phyloP scores from a whole-genome alignment of 2,329 filamentous ascomycete genomes.

The Hortaea sp. region DNA sequence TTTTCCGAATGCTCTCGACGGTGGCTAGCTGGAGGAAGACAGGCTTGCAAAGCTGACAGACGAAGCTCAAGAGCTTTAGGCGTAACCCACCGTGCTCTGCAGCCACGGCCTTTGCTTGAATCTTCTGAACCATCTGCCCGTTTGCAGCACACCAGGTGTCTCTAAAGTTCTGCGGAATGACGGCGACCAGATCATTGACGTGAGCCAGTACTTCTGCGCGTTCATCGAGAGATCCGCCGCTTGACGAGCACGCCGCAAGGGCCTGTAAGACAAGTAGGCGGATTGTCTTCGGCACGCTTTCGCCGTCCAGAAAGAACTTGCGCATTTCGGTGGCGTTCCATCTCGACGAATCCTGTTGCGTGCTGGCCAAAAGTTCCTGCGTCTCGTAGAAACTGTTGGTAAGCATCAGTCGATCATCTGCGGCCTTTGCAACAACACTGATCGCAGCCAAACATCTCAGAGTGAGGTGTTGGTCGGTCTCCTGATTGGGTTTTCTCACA shows the following conservation, averaged over 20 bases:
- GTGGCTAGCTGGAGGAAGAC: constrained; percentile 13
- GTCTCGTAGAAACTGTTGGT: constrained; percentile 19
- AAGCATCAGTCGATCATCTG: constrained; percentile 12
- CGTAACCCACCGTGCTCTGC: constrained; percentile 10
- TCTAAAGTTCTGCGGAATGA: constrained; percentile 17
- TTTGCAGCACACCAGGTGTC: constrained; percentile 24
- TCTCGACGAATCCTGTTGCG: constrained; percentile 10
- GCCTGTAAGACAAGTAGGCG: constrained; percentile 24
- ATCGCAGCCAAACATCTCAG: constrained; percentile 30
- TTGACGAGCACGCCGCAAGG: constrained; percentile 19
- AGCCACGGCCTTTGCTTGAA: constrained; percentile 23
- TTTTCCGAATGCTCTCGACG: constrained; percentile 3
- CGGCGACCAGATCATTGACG: constrained; percentile 20
- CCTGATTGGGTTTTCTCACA: background rate
- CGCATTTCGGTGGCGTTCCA: constrained; percentile 23
- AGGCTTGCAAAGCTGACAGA: constrained; percentile 15
- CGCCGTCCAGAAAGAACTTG: constrained; percentile 22
- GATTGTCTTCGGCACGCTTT: constrained; percentile 25
- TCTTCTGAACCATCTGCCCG: constrained; percentile 19
- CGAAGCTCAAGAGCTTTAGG: constrained; percentile 17
- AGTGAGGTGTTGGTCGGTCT: constrained; percentile 21
- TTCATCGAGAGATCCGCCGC: constrained; percentile 10
- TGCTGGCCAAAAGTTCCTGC: constrained; percentile 22
- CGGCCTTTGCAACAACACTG: constrained; percentile 17
- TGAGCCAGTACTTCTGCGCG: constrained; percentile 14